Percentiles rank a stretch among this genome's conserved stretches.
These are phyloP conservation scores for Gyromitra esculenta DNA, from an alignment of 2,329 filamentous ascomycete genomes.

Conservation along the genomic window DNA sequence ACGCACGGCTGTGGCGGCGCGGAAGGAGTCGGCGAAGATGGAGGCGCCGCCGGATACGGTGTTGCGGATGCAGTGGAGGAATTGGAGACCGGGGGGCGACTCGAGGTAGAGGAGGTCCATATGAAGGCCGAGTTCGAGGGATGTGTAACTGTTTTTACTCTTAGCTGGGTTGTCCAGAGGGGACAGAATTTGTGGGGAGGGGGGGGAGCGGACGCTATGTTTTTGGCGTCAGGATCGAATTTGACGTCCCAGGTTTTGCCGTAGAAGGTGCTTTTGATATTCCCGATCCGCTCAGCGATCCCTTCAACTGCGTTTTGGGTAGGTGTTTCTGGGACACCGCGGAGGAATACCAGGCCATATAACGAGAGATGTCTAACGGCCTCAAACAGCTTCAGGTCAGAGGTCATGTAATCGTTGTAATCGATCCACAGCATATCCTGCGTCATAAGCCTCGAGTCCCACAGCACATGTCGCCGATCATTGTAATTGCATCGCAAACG, in stretches of 20 bases:
- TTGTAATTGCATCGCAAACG: conserved; percentile 57
- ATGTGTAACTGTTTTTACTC: conserved; percentile 70
- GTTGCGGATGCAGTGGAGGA: conserved; percentile 89
- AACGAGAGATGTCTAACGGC: conserved; percentile 71
- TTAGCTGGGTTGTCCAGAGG: conserved; percentile 64
- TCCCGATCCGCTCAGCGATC: conserved; percentile 78
- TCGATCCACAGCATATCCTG: conserved; percentile 69
- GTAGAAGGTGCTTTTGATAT: conserved; percentile 87
- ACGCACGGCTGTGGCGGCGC: conserved; percentile 66
- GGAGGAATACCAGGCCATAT: conserved; percentile 80
- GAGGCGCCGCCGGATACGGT: conserved; percentile 82
- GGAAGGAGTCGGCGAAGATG: conserved; percentile 81
- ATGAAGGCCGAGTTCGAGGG: conserved; percentile 82
- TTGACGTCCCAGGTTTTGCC: conserved; percentile 90
- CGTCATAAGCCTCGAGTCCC: conserved; percentile 64
- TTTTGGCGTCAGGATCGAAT: conserved; percentile 82
- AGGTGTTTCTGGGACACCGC: conserved; percentile 72
- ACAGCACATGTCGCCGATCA: conserved; percentile 62
- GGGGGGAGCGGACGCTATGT: conserved; percentile 86
- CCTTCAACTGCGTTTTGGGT: conserved; percentile 70
- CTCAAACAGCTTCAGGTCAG: conserved; percentile 68
- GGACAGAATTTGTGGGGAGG: conserved; percentile 68
- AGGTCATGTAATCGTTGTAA: conserved; percentile 76
- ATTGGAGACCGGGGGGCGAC: conserved; percentile 80
- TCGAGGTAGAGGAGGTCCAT: conserved; percentile 91